A percentile compares a stretch with the other conserved stretches of the same genome.
These are phyloP conservation scores for Gossypium anomalum DNA, from an alignment of 345 rosid genomes.

Conservation along the genomic window DNA sequence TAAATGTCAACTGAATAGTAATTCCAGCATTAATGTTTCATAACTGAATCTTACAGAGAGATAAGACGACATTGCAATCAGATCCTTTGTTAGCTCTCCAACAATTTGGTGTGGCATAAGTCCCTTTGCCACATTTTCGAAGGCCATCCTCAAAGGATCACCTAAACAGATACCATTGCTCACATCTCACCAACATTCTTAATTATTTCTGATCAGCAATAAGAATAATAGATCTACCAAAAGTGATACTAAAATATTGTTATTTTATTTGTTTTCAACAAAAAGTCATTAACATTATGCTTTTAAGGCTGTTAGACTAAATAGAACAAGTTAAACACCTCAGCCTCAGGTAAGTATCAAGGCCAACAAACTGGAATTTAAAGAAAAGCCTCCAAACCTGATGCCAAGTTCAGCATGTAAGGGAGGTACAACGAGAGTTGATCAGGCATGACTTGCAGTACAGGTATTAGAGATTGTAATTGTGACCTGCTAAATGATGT, in stretches of 20 bases:
- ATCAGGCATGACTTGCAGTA: slow-evolving; percentile 49
- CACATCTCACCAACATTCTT: background rate
- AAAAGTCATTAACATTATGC: background rate
- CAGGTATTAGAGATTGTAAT: slow-evolving; percentile 48
- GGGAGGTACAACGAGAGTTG: slow-evolving; percentile 30
- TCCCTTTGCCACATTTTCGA: slow-evolving; percentile 44
- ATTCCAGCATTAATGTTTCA: background rate
- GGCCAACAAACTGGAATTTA: slow-evolving; percentile 11
- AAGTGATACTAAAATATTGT: background rate
- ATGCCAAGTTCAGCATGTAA: slow-evolving; percentile 33
- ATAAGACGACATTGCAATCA: slow-evolving; percentile 39
- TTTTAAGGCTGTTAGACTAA: background rate
- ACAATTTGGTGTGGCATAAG: slow-evolving; percentile 43
- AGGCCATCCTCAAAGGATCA: slow-evolving; percentile 39
- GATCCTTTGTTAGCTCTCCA: slow-evolving; percentile 41
- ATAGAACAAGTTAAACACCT: background rate
- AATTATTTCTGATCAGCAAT: background rate
- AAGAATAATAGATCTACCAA: background rate
- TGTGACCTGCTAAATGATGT: slow-evolving; percentile 63
- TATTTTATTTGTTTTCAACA: background rate
- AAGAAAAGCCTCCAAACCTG: slow-evolving; percentile 41
- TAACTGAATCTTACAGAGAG: slow-evolving; percentile 42
- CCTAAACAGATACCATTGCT: slow-evolving; percentile 31
- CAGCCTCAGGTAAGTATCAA: slow-evolving; percentile 8
- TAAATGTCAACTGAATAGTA: background rate